These are phyloP conservation scores for Lepiota venenata DNA, from an alignment of 768 basidiomycete species.

Conservation along the genomic window DNA sequence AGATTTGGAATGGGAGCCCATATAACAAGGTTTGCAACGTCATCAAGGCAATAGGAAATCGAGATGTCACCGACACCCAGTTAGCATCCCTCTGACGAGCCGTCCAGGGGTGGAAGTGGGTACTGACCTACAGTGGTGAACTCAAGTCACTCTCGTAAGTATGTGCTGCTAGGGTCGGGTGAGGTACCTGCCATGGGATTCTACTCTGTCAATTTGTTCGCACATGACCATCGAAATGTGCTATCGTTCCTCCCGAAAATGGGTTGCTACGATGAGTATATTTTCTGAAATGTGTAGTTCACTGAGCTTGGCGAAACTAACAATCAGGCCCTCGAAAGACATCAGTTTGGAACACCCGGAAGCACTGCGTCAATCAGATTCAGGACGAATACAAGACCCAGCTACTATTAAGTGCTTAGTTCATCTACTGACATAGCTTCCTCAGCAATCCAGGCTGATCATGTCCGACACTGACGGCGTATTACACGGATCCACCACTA, in stretches of 20 bases:
- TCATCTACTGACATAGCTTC: neutral
- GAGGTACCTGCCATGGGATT: slow-evolving; percentile 23
- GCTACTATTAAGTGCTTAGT: neutral
- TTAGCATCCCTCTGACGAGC: slow-evolving; percentile 12
- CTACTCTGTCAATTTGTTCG: slow-evolving; percentile 18
- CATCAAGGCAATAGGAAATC: slow-evolving; percentile 26
- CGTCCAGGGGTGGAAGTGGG: slow-evolving; percentile 26
- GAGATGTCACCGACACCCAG: slow-evolving; percentile 17
- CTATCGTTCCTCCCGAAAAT: slow-evolving; percentile 25
- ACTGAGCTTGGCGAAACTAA: neutral
- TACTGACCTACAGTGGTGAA: slow-evolving; percentile 25
- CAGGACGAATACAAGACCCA: too few species aligned
- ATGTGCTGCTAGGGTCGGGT: slow-evolving; percentile 20
- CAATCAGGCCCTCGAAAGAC: slow-evolving; percentile 27
- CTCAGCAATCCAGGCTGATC: slow-evolving; percentile 23
- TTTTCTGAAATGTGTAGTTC: neutral
- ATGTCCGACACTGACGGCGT: slow-evolving; percentile 28
- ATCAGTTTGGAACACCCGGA: slow-evolving; percentile 18
- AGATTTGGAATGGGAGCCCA: slow-evolving; percentile 13
- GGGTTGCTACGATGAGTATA: too few species aligned
- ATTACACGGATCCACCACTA: slow-evolving; percentile 24
- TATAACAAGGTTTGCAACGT: slow-evolving; percentile 20
- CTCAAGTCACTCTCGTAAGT: slow-evolving; percentile 16
- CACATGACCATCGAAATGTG: slow-evolving; percentile 16
- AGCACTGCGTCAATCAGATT: slow-evolving; percentile 18